A percentile compares a stretch with the other conserved stretches of the same genome.
Evolutionary conservation across 2,329 filamentous ascomycete species (phyloP).

Genomic region (Talaromyces sp.): DNA sequence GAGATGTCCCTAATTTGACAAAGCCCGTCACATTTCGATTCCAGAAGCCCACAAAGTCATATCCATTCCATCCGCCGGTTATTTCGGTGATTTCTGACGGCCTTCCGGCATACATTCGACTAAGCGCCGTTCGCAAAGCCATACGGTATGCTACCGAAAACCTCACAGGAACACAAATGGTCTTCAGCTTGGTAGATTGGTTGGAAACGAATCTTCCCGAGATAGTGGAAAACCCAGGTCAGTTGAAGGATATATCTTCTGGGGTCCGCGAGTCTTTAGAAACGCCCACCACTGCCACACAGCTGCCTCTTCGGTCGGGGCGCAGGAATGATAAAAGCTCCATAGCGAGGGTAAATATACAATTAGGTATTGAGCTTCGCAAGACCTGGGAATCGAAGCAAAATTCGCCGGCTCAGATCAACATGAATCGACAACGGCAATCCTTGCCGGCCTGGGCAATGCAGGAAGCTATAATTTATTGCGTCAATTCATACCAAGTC

Average conservation of each 20-base stretch:
- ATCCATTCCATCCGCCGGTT: conserved; percentile 67
- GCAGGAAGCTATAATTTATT: conserved; percentile 69
- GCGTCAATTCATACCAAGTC: conserved; percentile 75
- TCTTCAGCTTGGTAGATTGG: conserved; percentile 90
- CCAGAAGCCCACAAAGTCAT: conserved; percentile 64
- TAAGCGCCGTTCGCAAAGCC: conserved; percentile 78
- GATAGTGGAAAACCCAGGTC: conserved; percentile 83
- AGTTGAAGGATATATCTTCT: conserved; percentile 78
- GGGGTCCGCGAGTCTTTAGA: conserved; percentile 56
- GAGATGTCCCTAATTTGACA: conserved; percentile 51
- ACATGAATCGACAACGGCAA: conserved; percentile 70
- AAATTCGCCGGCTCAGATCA: conserved; percentile 60
- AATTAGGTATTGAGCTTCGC: conserved; percentile 57
- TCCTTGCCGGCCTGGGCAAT: conserved; percentile 84
- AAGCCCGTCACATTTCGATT: conserved; percentile 59
- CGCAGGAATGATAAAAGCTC: conserved; percentile 56
- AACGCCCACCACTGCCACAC: conserved; percentile 19
- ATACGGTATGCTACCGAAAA: conserved; percentile 67
- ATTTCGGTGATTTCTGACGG: conserved; percentile 64
- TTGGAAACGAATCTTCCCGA: conserved; percentile 75
- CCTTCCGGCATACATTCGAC: conserved; percentile 86
- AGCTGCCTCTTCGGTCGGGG: conserved; percentile 28
- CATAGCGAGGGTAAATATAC: conserved; percentile 58
- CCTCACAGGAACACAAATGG: conserved; percentile 79
- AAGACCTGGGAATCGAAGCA: conserved; percentile 69